Percentiles rank a stretch among this genome's conserved stretches.
These are phyloP conservation scores for Euptelea pleiosperma DNA, from an alignment of 164 flowering plant genomes.

Conservation along the genomic window DNA sequence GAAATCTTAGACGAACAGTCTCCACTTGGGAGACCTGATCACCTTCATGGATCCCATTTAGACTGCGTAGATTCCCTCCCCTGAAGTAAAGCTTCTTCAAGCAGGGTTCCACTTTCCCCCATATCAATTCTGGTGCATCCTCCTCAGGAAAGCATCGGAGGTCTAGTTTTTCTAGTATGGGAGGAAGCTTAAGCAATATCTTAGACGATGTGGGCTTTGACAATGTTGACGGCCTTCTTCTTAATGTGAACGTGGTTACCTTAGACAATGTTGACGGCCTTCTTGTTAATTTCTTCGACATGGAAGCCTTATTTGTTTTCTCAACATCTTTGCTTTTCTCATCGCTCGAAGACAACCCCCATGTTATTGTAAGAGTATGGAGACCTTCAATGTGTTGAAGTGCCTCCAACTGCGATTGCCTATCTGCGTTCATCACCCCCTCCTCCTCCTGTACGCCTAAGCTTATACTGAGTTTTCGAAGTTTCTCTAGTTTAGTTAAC, in stretches of 20 bases:
- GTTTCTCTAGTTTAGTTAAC: neutral
- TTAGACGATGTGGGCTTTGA: neutral
- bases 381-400: neutral
- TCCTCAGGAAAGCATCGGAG: neutral
- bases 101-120: neutral
- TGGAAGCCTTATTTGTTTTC: neutral
- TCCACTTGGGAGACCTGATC: no score
- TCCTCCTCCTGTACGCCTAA: no score
- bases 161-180: neutral
- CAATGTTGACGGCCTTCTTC: no score
- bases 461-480: neutral
- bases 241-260: no score
- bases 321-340: neutral
- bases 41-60: no score
- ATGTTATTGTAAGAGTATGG: neutral
- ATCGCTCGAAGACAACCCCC: neutral
- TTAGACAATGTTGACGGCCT: neutral
- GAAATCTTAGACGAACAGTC: no score
- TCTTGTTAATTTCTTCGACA: neutral
- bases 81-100: conserved; percentile 1
- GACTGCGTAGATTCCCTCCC: no score
- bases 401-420: neutral
- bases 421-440: neutral
- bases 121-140: neutral
- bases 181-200: neutral